Evolutionary conservation across 2,329 filamentous ascomycete genomes (phyloP).

Genomic region (Fonsecaea pedrosoi): DNA sequence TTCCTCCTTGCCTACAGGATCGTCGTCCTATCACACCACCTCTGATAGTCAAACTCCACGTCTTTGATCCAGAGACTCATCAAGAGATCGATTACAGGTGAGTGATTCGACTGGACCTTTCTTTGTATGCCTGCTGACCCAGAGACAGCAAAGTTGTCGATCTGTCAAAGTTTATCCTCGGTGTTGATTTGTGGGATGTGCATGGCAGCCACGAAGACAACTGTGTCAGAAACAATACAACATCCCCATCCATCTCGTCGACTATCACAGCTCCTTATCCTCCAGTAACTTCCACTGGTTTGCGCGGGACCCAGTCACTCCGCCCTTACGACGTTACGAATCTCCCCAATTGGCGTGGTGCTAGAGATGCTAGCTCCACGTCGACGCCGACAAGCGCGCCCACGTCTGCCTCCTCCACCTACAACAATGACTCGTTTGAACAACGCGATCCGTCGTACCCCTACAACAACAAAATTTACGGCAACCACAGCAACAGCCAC

Average conservation of each 20-base stretch:
- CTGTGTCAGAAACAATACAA: slow-evolving; percentile 64
- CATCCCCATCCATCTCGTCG: slow-evolving; percentile 33
- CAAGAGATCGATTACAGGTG: slow-evolving; percentile 86
- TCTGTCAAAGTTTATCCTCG: slow-evolving; percentile 71
- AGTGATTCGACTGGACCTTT: slow-evolving; percentile 43
- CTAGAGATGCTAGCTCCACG: slow-evolving; percentile 3
- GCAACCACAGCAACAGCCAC: too few relatives aligned
- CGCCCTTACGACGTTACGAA: slow-evolving; percentile 15
- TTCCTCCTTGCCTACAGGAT: slow-evolving; percentile 64
- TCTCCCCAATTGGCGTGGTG: slow-evolving; percentile 7
- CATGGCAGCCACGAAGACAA: slow-evolving; percentile 69
- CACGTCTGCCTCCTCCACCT: slow-evolving; percentile 65
- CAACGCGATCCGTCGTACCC: slow-evolving; percentile 69
- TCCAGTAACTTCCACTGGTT: neutral
- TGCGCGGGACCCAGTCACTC: slow-evolving; percentile 11
- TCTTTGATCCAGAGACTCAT: slow-evolving; percentile 75
- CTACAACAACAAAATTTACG: slow-evolving; percentile 9
- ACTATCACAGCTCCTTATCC: slow-evolving; percentile 25
- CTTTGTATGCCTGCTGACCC: slow-evolving; percentile 33
- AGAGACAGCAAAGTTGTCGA: slow-evolving; percentile 65
- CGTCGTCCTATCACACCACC: slow-evolving; percentile 94
- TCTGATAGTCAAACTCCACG: slow-evolving; percentile 83
- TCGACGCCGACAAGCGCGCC: slow-evolving; percentile 12
- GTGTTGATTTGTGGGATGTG: slow-evolving; percentile 72
- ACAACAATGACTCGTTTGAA: slow-evolving; percentile 1